Conservation (phyloP, 352 stramenopile species). For the Phytophthora citricola region DNA sequence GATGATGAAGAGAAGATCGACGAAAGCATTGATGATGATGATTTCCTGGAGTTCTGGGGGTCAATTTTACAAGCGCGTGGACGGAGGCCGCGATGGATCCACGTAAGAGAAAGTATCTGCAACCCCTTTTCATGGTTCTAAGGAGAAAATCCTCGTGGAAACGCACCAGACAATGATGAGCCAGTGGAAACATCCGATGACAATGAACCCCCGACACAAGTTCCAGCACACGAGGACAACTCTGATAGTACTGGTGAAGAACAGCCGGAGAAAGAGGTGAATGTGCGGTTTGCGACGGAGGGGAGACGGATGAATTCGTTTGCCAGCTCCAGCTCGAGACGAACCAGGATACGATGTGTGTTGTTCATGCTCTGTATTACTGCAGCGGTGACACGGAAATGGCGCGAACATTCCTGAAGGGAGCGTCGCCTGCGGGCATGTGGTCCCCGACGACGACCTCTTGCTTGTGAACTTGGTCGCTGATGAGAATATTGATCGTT, state of each 20-base stretch:
- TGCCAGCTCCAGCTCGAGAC: conserved; percentile 46
- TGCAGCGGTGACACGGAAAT: conserved; percentile 37
- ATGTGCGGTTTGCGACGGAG: conserved; percentile 27
- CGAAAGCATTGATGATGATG: conserved; percentile 2
- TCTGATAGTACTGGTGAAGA: not conserved
- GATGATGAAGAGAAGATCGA: conserved; percentile 1
- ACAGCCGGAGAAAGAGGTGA: not conserved
- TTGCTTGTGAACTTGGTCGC: conserved; percentile 38
- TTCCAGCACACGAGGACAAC: not conserved
- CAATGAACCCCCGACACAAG: conserved; percentile 2
- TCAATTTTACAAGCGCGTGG: conserved; percentile 37
- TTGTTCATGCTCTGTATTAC: conserved; percentile 58
- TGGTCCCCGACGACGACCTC: conserved; percentile 62
- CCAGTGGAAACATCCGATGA: not conserved
- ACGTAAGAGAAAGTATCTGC: conserved; percentile 17
- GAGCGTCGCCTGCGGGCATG: conserved; percentile 35
- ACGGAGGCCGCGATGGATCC: conserved; percentile 17
- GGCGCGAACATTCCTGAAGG: conserved; percentile 45
- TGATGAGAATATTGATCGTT: conserved; percentile 29
- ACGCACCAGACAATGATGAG: not conserved
- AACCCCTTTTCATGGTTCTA: conserved; percentile 12
- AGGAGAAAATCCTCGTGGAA: not conserved
- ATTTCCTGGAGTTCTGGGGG: conserved; percentile 3
- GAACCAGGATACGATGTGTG: conserved; percentile 23
- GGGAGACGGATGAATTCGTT: conserved; percentile 35